Base-by-base conservation (phyloP, 129 eudicot genomes). In the Flaveria linearis region DNA sequence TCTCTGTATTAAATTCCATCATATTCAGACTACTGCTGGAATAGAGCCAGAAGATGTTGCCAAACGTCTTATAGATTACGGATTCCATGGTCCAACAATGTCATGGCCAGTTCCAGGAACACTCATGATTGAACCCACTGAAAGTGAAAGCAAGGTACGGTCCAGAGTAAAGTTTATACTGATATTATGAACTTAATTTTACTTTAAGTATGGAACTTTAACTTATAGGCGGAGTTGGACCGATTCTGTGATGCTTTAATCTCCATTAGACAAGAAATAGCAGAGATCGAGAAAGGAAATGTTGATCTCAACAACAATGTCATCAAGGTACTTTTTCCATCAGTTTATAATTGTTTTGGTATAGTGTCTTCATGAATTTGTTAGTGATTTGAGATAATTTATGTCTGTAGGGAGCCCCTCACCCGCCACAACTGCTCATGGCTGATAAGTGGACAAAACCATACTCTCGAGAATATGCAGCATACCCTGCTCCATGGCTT, bases 71-170 rank as follows among this genome's bases (percentile, higher is more conserved):
- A 93, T 93, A 52, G 98, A 93, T 87, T 93, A 93, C 33, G 98
- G 98, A 74, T 93, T 93, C 43, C 98, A 93, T 36, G 98, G 89
- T 20, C 98, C 98, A 26, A 93, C 98, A 39, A 93, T 93, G 98
- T 93, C 98, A 18, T 93, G 96, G 97, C 98, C 98, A 1, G 98
- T 93, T 74, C 98, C 98, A 1, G 98, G 98, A 20, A 93, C 98
- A n/a, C 98, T 93, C 82, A 93, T 93, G 98, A 90, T 93, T 68
- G 98, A 93, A 72, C 98, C 98, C 14, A 93, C 98, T 7, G 98
- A 93, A 85, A 93, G 98, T 84, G 98, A 93, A 85, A 93, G 98
- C 97, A 93, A 93, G 98, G 98, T 93, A 83, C 55, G 71, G 1
- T 41, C 2, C 3, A 39, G 25, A 14, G 65, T 50, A 18, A 33